Base-by-base conservation (phyloP, 345 rosid species). In the Syzygium oleosum region DNA sequence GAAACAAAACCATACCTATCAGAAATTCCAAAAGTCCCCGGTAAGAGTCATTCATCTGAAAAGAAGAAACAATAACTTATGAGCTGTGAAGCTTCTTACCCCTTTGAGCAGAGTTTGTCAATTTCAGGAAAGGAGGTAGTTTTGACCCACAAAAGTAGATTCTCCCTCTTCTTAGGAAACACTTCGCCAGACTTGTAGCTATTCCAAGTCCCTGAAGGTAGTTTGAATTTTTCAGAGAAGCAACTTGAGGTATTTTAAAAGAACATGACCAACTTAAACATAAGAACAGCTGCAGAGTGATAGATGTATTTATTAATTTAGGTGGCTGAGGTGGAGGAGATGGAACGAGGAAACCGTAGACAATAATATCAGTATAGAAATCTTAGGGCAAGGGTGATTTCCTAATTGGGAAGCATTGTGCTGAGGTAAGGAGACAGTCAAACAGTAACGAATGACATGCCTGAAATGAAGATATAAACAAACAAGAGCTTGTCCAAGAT, bases 1-100 rank as follows among this genome's bases (percentile, higher is more conserved):
- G 96, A 91, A 89, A 94, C 91, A 85, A 95, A 53, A 87, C 92
- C 93, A 55, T 38, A 84, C 98, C 98, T 95, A 93, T 85, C 38
- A 49, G 49, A 73, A 73, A 73, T 73, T 73, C 49, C 85, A 93
- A 89, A 83, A 87, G 83, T 84, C 63, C 58, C 85, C 77, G 89
- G 92, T 88, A 80, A 91, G 22, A 88, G 56, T 87, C 52, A 54
- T 87, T 77, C 21, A 84, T 58, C 61, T 55, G 87, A 89, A 63
- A 86, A 84, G 31, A 65, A 87, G 43, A 7, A 55, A 65, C 85
- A 27, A 52, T 52, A 29, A 43, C 25, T 73, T 73, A 73, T 73
- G 83, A 34, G 83, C 49, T 73, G 83, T 77, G 52, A 79, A 52
- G 85, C 88, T 84, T 54, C 94, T 89, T 84, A 97, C 98, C 96